Evolutionary conservation across 1,284 basidiomycete species (phyloP).

Genomic region (Boletellus sp.): DNA sequence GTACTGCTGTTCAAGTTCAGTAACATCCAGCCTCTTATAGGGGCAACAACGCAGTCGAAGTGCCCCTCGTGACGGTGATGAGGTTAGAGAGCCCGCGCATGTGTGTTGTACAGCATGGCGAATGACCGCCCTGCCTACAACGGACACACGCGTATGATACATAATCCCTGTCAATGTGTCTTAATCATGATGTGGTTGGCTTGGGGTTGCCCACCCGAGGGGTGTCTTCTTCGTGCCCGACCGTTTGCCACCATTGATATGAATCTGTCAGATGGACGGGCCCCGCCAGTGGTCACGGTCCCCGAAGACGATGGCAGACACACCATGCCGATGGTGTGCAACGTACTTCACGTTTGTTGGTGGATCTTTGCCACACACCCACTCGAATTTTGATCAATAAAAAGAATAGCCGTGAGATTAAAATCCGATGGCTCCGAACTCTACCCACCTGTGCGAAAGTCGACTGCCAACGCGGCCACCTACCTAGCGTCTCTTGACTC

Average conservation of each 20-base stretch:
- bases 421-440: too few species aligned
- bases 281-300: neutral
- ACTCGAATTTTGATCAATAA: too few species aligned
- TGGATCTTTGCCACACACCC: slow-evolving; percentile 6
- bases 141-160: slow-evolving; percentile 17
- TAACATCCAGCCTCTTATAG: slow-evolving; percentile 18
- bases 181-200: slow-evolving; percentile 10
- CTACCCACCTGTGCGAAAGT: slow-evolving; percentile 14
- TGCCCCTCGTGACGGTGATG: neutral
- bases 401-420: neutral
- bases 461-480: slow-evolving; percentile 11
- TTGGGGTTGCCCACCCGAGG: neutral
- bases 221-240: neutral
- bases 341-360: neutral
- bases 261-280: neutral
- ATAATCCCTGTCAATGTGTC: slow-evolving; percentile 2
- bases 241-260: slow-evolving; percentile 11
- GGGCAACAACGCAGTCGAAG: neutral
- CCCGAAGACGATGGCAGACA: neutral
- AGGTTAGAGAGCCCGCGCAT: neutral
- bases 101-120: slow-evolving; percentile 23
- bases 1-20: slow-evolving; percentile 6
- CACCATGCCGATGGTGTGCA: neutral
- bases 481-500: slow-evolving; percentile 3
- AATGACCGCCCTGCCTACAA: slow-evolving; percentile 8